phyloP scores from a whole-genome alignment of 2,329 filamentous ascomycete genomes.

The Fusarium drepaniforme region DNA sequence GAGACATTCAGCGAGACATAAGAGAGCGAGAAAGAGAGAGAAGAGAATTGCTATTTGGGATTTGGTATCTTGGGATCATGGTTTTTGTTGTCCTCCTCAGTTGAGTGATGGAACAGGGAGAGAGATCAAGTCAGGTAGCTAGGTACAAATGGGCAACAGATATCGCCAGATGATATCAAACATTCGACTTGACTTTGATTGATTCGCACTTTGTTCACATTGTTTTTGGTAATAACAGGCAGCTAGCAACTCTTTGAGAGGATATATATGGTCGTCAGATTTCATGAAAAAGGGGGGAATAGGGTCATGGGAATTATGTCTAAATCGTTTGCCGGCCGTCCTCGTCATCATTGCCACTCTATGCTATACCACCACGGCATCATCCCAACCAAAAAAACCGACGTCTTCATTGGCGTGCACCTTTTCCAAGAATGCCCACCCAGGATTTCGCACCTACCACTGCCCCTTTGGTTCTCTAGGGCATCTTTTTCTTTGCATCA shows the following conservation, averaged over 20 bases:
- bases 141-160: constrained; percentile 29
- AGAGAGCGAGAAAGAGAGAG: not conserved
- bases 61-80: not conserved
- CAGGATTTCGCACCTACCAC: not conserved
- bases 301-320: constrained; percentile 44
- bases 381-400: constrained; percentile 9
- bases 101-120: constrained; percentile 3
- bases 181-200: constrained; percentile 7
- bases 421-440: constrained; percentile 13
- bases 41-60: not conserved
- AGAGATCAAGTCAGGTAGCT: constrained; percentile 28
- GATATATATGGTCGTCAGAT: constrained; percentile 20
- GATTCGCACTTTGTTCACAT: not conserved
- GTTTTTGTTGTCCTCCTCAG: not conserved
- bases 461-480: not conserved
- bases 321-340: constrained; percentile 42
- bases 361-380: constrained; percentile 10
- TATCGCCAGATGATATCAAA: constrained; percentile 17
- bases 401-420: constrained; percentile 1
- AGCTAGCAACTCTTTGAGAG: not conserved
- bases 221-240: not conserved
- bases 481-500: not conserved
- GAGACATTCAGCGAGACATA: not conserved
- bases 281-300: constrained; percentile 34
- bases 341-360: constrained; percentile 30